A percentile compares a stretch with the other conserved stretches of the same genome.
Conservation (phyloP, 192 early-diverging fungal species). For the Umbelopsis sp. region DNA sequence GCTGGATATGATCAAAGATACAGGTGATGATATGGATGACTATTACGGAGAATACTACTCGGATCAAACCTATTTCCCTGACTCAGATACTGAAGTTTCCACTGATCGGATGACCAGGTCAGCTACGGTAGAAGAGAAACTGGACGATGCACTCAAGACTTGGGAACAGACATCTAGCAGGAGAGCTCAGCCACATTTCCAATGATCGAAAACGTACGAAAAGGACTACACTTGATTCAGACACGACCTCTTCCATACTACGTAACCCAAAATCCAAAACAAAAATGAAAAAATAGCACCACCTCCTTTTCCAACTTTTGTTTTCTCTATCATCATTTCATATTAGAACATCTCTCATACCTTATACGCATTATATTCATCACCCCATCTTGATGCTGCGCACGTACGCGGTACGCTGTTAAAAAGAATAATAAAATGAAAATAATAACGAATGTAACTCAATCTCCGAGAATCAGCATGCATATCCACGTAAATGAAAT, state of each 20-base stretch:
- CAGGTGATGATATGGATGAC: neutral
- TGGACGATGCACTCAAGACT: constrained; percentile 18
- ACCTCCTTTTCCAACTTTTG: neutral
- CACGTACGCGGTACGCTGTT: too few relatives aligned
- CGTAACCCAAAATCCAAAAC: neutral
- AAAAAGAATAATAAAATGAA: too few relatives aligned
- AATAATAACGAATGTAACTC: too few relatives aligned
- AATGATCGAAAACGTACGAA: neutral
- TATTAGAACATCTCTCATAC: neutral
- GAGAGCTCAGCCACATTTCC: neutral
- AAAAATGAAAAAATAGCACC: neutral
- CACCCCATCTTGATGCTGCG: neutral
- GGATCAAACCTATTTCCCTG: constrained; percentile 7
- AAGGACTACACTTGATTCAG: neutral
- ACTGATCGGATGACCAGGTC: neutral
- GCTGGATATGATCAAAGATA: neutral
- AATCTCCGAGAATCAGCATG: too few relatives aligned
- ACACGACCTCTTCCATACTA: neutral
- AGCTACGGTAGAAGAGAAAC: constrained; percentile 20
- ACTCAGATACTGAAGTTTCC: neutral
- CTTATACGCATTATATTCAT: neutral
- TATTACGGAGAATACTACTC: constrained; percentile 6
- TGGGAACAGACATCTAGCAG: neutral
- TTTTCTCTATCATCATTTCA: neutral
- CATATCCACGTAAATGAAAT: too few relatives aligned